A percentile compares a stretch with the other conserved stretches of the same genome.
Evolutionary conservation across 805 yeast species (phyloP).

Genomic region (Metschnikowia amazonensis): DNA sequence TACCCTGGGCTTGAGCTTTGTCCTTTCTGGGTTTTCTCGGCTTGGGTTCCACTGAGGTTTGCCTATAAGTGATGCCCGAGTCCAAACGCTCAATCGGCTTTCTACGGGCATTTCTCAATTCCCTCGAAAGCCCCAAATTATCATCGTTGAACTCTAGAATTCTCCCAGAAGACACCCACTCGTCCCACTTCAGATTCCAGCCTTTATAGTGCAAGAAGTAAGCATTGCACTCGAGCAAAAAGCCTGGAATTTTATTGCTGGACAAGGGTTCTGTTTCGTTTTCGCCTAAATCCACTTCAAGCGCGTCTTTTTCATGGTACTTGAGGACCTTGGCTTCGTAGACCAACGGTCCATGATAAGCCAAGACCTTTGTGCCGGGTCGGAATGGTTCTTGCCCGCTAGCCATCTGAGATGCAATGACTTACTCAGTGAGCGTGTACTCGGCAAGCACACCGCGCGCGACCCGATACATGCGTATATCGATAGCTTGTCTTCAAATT

Average conservation of each 20-base stretch:
- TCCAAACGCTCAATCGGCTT: constrained; percentile 18
- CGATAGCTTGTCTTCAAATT: neutral
- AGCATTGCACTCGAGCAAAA: constrained; percentile 28
- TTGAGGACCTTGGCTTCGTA: constrained; percentile 82
- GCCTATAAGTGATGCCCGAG: constrained; percentile 7
- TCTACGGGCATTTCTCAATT: constrained; percentile 19
- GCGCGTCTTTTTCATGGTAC: constrained; percentile 52
- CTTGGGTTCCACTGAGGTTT: constrained; percentile 7
- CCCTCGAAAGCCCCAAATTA: constrained; percentile 45
- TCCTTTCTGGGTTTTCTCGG: constrained; percentile 7
- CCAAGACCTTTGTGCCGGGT: constrained; percentile 43
- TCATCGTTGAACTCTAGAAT: constrained; percentile 67
- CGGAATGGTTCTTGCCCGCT: constrained; percentile 9
- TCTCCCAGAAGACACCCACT: constrained; percentile 78
- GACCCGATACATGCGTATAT: neutral
- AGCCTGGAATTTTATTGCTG: constrained; percentile 25
- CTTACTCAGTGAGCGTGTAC: neutral
- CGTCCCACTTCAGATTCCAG: constrained; percentile 96
- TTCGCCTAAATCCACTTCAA: constrained; percentile 38
- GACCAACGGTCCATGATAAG: constrained; percentile 86
- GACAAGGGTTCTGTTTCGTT: constrained; percentile 35
- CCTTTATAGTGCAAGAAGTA: constrained; percentile 88
- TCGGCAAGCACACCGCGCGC: constrained; percentile 3
- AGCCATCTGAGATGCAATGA: constrained; percentile 2
- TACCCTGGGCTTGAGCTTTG: constrained; percentile 7